These are phyloP conservation scores for Yarrowia bubula DNA, from an alignment of 805 yeast species.

Conservation along the genomic window DNA sequence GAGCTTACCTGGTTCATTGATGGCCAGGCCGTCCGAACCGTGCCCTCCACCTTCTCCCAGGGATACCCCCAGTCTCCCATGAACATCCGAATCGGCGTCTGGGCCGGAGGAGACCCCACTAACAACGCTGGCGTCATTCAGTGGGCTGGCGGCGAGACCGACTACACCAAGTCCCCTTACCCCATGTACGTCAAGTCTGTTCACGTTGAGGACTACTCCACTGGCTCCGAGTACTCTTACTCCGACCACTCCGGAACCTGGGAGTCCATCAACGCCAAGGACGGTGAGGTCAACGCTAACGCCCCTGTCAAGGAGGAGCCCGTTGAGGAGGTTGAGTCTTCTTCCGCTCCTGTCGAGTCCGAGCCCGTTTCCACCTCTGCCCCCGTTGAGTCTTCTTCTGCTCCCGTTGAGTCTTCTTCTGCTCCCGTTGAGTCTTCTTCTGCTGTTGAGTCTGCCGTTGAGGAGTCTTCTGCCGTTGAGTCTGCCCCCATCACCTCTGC, in stretches of 20 bases:
- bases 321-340: neutral
- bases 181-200: constrained; percentile 61
- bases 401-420: neutral
- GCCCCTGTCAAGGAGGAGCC: neutral
- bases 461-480: neutral
- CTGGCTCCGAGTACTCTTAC: constrained; percentile 47
- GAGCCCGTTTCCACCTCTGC: neutral
- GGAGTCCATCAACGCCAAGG: constrained; percentile 43
- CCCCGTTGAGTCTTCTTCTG: neutral
- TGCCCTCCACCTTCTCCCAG: constrained; percentile 51
- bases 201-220: constrained; percentile 54
- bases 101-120: constrained; percentile 51
- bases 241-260: constrained; percentile 44
- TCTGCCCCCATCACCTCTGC: neutral
- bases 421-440: neutral
- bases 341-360: neutral
- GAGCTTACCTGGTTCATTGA: constrained; percentile 69
- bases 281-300: constrained; percentile 44
- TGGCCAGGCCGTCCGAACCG: constrained; percentile 64
- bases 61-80: constrained; percentile 92
- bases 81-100: constrained; percentile 56
- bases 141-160: constrained; percentile 71
- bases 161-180: constrained; percentile 48
- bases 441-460: neutral
- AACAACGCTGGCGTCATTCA: constrained; percentile 60